phyloP scores from a whole-genome alignment of 2,329 filamentous ascomycete species.

The Calonectria pteridis region DNA sequence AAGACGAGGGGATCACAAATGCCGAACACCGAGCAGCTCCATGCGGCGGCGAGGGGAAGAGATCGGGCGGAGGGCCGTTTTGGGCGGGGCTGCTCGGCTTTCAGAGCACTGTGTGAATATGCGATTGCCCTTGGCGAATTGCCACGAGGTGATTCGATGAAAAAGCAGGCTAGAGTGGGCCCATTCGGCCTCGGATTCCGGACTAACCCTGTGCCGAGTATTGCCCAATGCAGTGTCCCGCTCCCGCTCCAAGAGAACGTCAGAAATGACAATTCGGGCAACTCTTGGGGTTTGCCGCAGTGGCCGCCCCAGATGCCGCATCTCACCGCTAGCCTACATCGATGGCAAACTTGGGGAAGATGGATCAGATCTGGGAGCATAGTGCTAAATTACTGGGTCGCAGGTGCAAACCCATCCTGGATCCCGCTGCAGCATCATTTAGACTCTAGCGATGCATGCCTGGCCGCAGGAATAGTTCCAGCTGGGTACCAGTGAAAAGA shows the following conservation, averaged over 20 bases:
- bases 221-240: conserved; percentile 3
- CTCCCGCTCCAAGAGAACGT: neutral
- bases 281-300: conserved; percentile 10
- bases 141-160: neutral
- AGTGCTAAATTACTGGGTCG: conserved; percentile 7
- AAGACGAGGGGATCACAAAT: conserved; percentile 46
- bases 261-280: neutral
- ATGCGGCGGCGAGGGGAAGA: conserved; percentile 44
- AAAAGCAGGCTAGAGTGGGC: neutral
- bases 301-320: conserved; percentile 14
- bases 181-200: neutral
- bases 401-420: conserved; percentile 3
- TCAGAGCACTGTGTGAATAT: conserved; percentile 11
- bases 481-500: neutral
- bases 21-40: conserved; percentile 53
- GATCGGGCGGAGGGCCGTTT: conserved; percentile 30
- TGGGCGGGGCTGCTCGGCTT: conserved; percentile 43
- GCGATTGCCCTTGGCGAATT: conserved; percentile 20
- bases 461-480: neutral
- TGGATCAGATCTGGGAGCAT: neutral
- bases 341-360: neutral
- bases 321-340: conserved; percentile 5
- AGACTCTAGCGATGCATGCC: neutral
- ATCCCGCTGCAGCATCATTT: neutral
- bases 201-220: conserved; percentile 15